Evolutionary conservation across 345 rosid genomes (phyloP).

Genomic region (Gossypioides kirkii): DNA sequence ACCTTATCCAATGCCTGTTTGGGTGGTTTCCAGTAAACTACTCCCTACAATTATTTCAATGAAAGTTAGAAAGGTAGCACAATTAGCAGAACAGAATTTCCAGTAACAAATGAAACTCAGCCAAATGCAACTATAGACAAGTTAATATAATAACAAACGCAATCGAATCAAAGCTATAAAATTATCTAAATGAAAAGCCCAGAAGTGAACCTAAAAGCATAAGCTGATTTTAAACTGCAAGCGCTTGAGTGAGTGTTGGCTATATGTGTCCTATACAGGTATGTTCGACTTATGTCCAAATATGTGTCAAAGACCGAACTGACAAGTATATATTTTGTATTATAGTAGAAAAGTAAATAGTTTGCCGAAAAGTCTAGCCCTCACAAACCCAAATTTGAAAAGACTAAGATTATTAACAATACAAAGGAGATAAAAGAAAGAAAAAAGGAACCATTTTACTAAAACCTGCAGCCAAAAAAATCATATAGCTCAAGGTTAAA

Average conservation of each 20-base stretch:
- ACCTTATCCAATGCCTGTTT: slow-evolving; percentile 68
- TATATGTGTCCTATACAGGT: not conserved
- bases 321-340: not conserved
- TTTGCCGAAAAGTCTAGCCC: not conserved
- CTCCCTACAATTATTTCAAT: slow-evolving; percentile 49
- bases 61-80: not conserved
- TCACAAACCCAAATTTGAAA: not conserved
- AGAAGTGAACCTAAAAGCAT: not conserved
- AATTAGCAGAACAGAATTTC: not conserved
- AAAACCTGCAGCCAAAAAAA: slow-evolving; percentile 12
- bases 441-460: not conserved
- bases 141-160: not conserved
- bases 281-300: not conserved
- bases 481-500: not conserved
- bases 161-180: not conserved
- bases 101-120: not conserved
- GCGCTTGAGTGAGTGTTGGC: not conserved
- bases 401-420: not conserved
- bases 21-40: slow-evolving; percentile 95
- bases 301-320: no score
- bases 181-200: not conserved
- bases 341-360: not conserved
- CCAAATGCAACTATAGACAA: not conserved
- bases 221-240: not conserved
- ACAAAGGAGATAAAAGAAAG: not conserved